These are phyloP conservation scores for Hypoxylon crocopeplum DNA, from an alignment of 495 filamentous ascomycete genomes.

Conservation along the genomic window DNA sequence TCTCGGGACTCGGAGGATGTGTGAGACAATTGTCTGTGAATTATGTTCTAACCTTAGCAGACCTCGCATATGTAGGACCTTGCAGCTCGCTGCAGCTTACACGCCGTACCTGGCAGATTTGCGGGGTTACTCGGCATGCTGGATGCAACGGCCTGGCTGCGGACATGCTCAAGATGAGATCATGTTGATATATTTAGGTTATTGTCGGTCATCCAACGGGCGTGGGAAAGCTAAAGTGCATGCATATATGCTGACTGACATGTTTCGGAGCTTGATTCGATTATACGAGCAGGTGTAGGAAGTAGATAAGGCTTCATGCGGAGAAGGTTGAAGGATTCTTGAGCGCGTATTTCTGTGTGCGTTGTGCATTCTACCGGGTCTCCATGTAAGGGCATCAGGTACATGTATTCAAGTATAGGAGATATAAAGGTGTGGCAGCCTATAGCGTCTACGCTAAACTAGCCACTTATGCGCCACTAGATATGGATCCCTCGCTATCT, in stretches of 20 bases:
- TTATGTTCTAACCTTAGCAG: neutral
- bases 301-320: no score
- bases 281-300: no score
- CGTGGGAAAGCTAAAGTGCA: conserved; percentile 25
- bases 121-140: conserved; percentile 26
- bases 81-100: conserved; percentile 14
- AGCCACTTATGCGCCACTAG: conserved; percentile 8
- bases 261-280: conserved; percentile 17
- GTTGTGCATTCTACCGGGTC: no score
- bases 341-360: no score
- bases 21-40: conserved; percentile 2
- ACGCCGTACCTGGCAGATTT: conserved; percentile 24
- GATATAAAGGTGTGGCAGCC: neutral
- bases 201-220: conserved; percentile 20
- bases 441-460: conserved; percentile 17
- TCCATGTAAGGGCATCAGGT: no score
- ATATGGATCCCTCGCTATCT: neutral
- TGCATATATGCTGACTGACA: conserved; percentile 14
- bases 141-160: conserved; percentile 16
- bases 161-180: conserved; percentile 13
- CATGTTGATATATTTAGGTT: conserved; percentile 26
- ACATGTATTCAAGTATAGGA: no score
- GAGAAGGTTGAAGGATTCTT: no score
- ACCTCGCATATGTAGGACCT: neutral
- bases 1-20: conserved; percentile 8